Conservation (phyloP, 345 rosid species). For the Eucalyptus erythrocorys region DNA sequence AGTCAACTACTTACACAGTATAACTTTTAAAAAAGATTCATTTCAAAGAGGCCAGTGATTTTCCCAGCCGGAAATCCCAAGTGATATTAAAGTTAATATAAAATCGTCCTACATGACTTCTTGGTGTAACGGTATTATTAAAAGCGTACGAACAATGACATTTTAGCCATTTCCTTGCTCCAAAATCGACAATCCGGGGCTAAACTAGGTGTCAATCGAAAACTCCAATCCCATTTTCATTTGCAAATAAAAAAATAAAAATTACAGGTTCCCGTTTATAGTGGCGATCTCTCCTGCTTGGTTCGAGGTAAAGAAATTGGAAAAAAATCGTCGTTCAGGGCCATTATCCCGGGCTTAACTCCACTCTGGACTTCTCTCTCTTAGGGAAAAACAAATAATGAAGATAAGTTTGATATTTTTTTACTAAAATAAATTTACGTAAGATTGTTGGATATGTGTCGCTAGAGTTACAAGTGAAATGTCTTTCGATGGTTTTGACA, state of each 20-base stretch:
- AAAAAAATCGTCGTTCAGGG: background rate
- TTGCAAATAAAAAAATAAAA: background rate
- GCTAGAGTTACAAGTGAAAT: background rate
- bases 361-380: background rate
- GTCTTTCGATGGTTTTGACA: background rate
- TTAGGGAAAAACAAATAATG: background rate
- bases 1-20: rapidly evolving
- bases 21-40: background rate
- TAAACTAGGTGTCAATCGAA: background rate
- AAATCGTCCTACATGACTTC: background rate
- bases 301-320: background rate
- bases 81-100: background rate
- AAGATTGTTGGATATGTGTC: background rate
- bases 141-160: background rate
- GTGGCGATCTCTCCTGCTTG: background rate
- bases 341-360: background rate
- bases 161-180: background rate
- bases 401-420: background rate
- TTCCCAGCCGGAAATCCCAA: background rate
- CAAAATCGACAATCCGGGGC: background rate
- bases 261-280: background rate
- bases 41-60: background rate
- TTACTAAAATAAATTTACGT: background rate
- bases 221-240: background rate
- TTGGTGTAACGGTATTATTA: background rate